These are phyloP conservation scores for Desmodesmus armatus DNA, from an alignment of 139 green algal species.

Conservation along the genomic window DNA sequence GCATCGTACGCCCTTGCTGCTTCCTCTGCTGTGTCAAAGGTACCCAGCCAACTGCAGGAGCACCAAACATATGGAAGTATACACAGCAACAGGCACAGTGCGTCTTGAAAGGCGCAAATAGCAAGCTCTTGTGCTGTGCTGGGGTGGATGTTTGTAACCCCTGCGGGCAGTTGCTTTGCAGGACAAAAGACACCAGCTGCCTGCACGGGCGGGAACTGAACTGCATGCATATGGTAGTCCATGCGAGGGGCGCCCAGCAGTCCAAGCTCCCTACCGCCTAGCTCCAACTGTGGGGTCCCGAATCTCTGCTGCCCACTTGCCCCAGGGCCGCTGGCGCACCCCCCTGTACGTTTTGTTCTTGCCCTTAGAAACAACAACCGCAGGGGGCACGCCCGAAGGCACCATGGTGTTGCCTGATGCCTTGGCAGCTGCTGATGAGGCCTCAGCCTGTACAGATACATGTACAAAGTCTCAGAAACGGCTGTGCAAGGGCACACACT, in stretches of 20 bases:
- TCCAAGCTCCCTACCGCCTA: conserved; percentile 71
- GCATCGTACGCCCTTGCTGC: conserved; percentile 94
- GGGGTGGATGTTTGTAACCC: too few species aligned
- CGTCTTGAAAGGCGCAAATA: too few species aligned
- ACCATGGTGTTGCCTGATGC: conserved; percentile 33
- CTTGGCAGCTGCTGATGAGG: too few species aligned
- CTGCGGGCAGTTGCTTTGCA: too few species aligned
- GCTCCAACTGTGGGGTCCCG: conserved; percentile 91
- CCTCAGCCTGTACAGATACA: too few species aligned
- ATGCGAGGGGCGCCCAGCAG: too few species aligned
- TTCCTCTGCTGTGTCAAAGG: conserved; percentile 96
- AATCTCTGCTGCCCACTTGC: conserved; percentile 98
- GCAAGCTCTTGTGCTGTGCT: too few species aligned
- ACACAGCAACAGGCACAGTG: neutral
- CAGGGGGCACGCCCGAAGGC: conserved; percentile 42
- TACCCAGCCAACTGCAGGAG: conserved; percentile 91
- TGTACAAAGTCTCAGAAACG: too few species aligned
- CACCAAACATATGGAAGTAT: neutral
- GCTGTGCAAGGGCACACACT: too few species aligned
- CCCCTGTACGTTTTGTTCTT: conserved; percentile 93
- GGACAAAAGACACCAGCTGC: too few species aligned
- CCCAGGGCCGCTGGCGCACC: conserved; percentile 97
- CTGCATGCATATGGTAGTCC: too few species aligned
- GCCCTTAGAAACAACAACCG: conserved; percentile 77
- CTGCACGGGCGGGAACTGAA: too few species aligned